These are phyloP conservation scores for Closterium sp. DNA, from an alignment of 139 green algal genomes.

Conservation along the genomic window DNA sequence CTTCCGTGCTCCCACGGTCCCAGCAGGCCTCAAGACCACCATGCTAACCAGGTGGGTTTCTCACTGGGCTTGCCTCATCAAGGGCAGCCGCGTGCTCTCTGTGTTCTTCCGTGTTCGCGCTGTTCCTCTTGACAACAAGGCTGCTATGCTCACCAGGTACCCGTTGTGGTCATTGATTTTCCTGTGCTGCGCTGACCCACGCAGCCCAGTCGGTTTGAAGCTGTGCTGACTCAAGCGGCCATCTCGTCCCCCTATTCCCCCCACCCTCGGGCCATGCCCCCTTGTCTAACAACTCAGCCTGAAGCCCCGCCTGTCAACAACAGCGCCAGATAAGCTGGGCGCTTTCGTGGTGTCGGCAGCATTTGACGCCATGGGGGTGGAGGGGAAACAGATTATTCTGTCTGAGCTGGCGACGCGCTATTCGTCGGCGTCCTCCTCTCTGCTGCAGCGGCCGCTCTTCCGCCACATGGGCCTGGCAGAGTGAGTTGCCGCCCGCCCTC, in stretches of 20 bases:
- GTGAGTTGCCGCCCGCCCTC: not conserved
- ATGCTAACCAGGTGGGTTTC: not conserved
- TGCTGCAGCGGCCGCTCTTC: not conserved
- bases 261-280: not conserved
- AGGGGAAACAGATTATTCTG: not conserved
- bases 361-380: not conserved
- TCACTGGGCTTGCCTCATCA: no score
- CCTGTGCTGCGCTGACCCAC: not conserved
- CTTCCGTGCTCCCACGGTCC: not conserved
- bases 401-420: not conserved
- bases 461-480: not conserved
- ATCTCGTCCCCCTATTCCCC: no score
- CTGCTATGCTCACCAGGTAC: not conserved
- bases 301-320: not conserved
- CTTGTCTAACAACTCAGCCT: no score
- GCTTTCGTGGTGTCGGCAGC: not conserved
- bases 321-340: not conserved
- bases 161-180: not conserved
- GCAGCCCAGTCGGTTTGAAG: no score
- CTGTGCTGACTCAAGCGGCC: no score
- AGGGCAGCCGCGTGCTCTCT: no score
- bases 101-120: no score
- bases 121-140: no score
- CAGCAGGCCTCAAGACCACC: not conserved
- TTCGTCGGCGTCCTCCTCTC: not conserved